Percentiles rank a stretch among this genome's conserved stretches.
These are phyloP conservation scores for Fallopia convolvulus DNA, from an alignment of 148 eudicot species.

Conservation along the genomic window DNA sequence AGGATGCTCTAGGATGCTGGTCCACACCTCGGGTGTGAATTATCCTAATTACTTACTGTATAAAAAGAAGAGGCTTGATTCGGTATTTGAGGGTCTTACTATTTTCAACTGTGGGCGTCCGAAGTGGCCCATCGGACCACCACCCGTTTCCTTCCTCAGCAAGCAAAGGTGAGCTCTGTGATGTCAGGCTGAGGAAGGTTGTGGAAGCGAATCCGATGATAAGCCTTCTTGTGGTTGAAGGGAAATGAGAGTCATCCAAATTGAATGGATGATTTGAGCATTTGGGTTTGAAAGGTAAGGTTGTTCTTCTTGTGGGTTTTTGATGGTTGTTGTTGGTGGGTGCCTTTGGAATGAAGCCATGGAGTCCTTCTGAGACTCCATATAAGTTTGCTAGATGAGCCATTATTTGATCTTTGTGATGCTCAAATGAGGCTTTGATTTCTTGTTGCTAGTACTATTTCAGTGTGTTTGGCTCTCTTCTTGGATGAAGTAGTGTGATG, in stretches of 20 bases:
- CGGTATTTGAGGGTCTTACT: slow-evolving; percentile 29
- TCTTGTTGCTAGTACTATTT: background rate
- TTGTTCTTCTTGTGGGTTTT: slow-evolving; percentile 20
- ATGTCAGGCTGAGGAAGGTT: slow-evolving; percentile 33
- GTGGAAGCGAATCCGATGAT: slow-evolving; percentile 48
- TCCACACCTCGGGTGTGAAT: too few relatives aligned
- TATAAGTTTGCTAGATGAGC: slow-evolving; percentile 43
- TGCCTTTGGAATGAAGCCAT: slow-evolving; percentile 31
- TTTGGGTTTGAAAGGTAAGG: background rate
- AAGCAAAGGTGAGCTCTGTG: slow-evolving; percentile 22
- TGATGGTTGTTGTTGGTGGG: slow-evolving; percentile 10
- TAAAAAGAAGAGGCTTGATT: too few relatives aligned
- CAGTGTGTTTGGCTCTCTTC: background rate
- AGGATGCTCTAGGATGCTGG: background rate
- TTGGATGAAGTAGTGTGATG: background rate
- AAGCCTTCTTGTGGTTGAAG: slow-evolving; percentile 48
- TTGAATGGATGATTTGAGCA: slow-evolving; percentile 5
- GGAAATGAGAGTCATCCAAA: background rate
- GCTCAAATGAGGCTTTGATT: background rate
- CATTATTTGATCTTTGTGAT: slow-evolving; percentile 22
- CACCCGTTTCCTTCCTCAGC: slow-evolving; percentile 47
- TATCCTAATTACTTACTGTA: too few relatives aligned
- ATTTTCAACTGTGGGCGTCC: slow-evolving; percentile 37
- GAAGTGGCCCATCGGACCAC: slow-evolving; percentile 52
- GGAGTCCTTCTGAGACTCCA: slow-evolving; percentile 39